phyloP scores from a whole-genome alignment of 192 early-diverging fungal genomes.

The Umbelopsis ramanniana region DNA sequence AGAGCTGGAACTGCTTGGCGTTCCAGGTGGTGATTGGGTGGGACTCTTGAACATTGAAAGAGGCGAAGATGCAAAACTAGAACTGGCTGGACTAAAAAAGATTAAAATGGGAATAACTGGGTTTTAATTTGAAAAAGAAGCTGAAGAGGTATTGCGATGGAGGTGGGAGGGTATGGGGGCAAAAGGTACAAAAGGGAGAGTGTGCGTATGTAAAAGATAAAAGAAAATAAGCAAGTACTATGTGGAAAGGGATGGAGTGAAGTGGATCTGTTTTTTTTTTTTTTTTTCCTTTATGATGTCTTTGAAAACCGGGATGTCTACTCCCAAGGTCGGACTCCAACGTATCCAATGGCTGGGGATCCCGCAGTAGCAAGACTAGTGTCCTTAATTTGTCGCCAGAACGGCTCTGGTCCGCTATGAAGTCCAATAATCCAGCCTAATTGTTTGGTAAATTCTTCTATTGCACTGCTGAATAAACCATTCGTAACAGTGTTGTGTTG shows the following conservation, averaged over 20 bases:
- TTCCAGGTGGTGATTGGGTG: background rate
- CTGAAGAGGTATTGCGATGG: background rate
- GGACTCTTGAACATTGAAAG: background rate
- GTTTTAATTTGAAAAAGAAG: background rate
- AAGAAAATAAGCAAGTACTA: too few species aligned
- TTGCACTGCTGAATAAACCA: slow-evolving; percentile 60
- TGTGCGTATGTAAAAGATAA: background rate
- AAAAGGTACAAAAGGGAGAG: background rate
- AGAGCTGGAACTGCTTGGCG: background rate
- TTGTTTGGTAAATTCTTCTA: slow-evolving; percentile 60
- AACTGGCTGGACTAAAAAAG: background rate
- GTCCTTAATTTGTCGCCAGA: slow-evolving; percentile 2
- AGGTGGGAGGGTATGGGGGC: background rate
- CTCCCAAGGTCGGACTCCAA: slow-evolving; percentile 15
- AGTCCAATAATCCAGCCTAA: slow-evolving; percentile 81
- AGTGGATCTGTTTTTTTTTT: background rate
- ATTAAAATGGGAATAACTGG: background rate
- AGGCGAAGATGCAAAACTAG: background rate
- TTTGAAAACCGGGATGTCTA: background rate
- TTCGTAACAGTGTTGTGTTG: slow-evolving; percentile 62
- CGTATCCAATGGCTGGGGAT: slow-evolving; percentile 13
- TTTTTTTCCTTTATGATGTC: too few species aligned
- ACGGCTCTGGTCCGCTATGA: slow-evolving; percentile 21
- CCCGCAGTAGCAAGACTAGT: slow-evolving; percentile 3
- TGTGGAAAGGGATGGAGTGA: too few species aligned